Evolutionary conservation across 805 yeast genomes (phyloP).

Genomic region (Candida easanensis): DNA sequence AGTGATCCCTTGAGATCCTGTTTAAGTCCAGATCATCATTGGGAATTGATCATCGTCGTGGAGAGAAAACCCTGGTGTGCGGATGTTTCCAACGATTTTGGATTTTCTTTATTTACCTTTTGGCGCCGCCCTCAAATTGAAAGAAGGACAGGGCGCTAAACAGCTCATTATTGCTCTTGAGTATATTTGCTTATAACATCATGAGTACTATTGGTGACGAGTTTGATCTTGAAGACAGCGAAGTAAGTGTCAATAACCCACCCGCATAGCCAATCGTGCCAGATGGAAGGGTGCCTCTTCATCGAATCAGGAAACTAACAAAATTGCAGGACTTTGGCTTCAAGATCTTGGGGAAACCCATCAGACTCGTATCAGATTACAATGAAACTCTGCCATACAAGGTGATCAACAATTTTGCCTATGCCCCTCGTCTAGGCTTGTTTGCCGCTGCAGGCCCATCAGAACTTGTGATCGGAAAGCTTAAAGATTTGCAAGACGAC

Average conservation of each 20-base stretch:
- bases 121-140: background rate
- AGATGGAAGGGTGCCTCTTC: too few species aligned
- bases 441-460: slow-evolving; percentile 39
- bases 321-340: slow-evolving; percentile 41
- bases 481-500: slow-evolving; percentile 32
- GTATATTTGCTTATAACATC: background rate
- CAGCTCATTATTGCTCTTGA: background rate
- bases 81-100: background rate
- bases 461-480: slow-evolving; percentile 34
- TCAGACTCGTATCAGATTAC: slow-evolving; percentile 33
- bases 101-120: slow-evolving; percentile 5
- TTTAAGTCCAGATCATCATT: too few species aligned
- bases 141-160: background rate
- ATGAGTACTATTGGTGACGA: slow-evolving; percentile 22
- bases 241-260: slow-evolving; percentile 16
- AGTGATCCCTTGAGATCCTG: too few species aligned
- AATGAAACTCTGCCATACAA: slow-evolving; percentile 36
- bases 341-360: slow-evolving; percentile 33
- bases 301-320: slow-evolving; percentile 12
- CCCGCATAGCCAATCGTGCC: too few species aligned
- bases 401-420: slow-evolving; percentile 35
- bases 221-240: slow-evolving; percentile 17
- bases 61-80: background rate
- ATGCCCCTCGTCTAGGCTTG: slow-evolving; percentile 31
- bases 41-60: too few species aligned